Evolutionary conservation across 2,329 filamentous ascomycete species (phyloP).

Genomic region (Metarhizium sp.): DNA sequence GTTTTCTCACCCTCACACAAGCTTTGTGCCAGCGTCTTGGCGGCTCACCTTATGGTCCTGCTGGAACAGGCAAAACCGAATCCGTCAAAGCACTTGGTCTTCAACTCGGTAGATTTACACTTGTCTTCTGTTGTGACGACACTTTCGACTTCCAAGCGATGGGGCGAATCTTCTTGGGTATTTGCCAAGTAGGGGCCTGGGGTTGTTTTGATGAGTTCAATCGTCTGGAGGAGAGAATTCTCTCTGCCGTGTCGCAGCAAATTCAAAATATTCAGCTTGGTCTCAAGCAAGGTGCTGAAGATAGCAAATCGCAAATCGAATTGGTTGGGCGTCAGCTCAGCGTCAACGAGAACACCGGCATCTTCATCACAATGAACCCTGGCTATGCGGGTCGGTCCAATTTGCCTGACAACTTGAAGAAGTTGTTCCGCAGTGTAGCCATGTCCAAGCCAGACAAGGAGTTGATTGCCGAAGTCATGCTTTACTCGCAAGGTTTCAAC

Average conservation of each 20-base stretch:
- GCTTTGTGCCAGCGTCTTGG: constrained; percentile 90
- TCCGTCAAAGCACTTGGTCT: constrained; percentile 97
- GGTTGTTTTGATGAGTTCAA: constrained; percentile 99
- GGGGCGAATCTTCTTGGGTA: constrained; percentile 98
- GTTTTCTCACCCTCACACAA: constrained; percentile 95
- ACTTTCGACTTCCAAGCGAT: constrained; percentile 99
- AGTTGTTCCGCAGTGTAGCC: constrained; percentile 95
- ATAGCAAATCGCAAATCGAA: constrained; percentile 84
- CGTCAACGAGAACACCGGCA: constrained; percentile 88
- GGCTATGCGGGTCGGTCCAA: constrained; percentile 98
- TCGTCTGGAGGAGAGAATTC: constrained; percentile 90
- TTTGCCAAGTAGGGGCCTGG: constrained; percentile 98
- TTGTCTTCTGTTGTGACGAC: constrained; percentile 99
- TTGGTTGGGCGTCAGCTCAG: constrained; percentile 82
- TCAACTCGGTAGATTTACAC: constrained; percentile 91
- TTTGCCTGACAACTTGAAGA: constrained; percentile 97
- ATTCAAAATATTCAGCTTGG: constrained; percentile 99
- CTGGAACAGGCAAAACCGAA: constrained; percentile 97
- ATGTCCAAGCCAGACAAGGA: constrained; percentile 99
- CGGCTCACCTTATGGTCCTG: constrained; percentile 93
- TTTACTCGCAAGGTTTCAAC: constrained; percentile 98
- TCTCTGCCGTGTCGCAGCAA: constrained; percentile 97
- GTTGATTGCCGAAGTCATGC: constrained; percentile 98
- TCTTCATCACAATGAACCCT: constrained; percentile 99
- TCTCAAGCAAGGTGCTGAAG: constrained; percentile 72